Evolutionary conservation across 352 stramenopile species (phyloP).

Genomic region (Globisporangium emineosum): DNA sequence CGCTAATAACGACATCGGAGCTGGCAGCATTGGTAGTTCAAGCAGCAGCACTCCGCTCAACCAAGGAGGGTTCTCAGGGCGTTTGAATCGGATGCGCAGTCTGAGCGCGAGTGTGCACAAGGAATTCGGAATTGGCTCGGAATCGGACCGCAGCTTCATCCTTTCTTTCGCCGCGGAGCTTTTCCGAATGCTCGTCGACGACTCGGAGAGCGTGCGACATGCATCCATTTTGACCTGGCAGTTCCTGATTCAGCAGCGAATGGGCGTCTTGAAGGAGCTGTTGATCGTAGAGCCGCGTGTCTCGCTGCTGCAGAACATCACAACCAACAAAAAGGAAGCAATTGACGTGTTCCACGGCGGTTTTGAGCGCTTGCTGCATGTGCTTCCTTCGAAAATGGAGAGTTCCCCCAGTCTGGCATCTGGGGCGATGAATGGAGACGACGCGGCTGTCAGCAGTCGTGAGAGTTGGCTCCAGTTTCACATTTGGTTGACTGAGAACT

Average conservation of each 20-base stretch:
- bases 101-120: conserved; percentile 45
- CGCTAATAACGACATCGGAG: conserved; percentile 9
- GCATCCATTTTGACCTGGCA: conserved; percentile 61
- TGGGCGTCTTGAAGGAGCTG: conserved; percentile 69
- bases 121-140: conserved; percentile 62
- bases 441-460: conserved; percentile 21
- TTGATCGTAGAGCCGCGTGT: conserved; percentile 68
- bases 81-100: conserved; percentile 49
- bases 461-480: conserved; percentile 77
- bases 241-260: conserved; percentile 68
- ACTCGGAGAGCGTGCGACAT: conserved; percentile 42
- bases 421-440: not conserved
- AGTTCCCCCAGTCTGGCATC: not conserved
- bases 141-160: conserved; percentile 74
- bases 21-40: not conserved
- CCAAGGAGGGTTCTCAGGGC: conserved; percentile 24
- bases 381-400: conserved; percentile 23
- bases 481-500: conserved; percentile 74
- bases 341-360: conserved; percentile 75
- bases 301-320: conserved; percentile 67
- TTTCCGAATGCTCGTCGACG: conserved; percentile 63
- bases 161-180: conserved; percentile 54
- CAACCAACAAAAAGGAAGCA: conserved; percentile 65
- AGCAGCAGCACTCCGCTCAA: not conserved
- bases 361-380: conserved; percentile 63